Percentiles rank a stretch among this genome's conserved stretches.
phyloP scores from a whole-genome alignment of 345 rosid species.

The Ceriops tagal region DNA sequence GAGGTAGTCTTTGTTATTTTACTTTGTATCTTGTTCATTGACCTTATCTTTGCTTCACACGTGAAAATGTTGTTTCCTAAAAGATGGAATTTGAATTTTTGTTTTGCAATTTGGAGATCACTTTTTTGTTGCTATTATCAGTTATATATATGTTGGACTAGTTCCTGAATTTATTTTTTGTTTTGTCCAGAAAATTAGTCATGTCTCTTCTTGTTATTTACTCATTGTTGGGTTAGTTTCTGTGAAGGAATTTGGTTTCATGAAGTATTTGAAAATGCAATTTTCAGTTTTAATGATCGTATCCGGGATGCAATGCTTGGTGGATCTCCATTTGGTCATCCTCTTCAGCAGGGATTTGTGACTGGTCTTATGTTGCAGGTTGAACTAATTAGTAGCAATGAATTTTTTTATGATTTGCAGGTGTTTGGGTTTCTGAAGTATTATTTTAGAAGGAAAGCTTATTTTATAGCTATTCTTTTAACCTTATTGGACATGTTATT shows the following conservation, averaged over 20 bases:
- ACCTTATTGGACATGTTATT: neutral
- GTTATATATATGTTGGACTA: neutral
- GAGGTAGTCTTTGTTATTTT: slow-evolving; percentile 44
- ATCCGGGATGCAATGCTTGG: slow-evolving; percentile 95
- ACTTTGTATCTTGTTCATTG: neutral
- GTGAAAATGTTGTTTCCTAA: neutral
- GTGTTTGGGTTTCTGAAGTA: neutral
- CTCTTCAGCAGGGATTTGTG: slow-evolving; percentile 92
- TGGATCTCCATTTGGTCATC: slow-evolving; percentile 96
- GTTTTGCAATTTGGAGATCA: too few species aligned
- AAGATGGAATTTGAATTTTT: too few species aligned
- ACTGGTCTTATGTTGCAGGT: slow-evolving; percentile 90
- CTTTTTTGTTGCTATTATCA: too few species aligned
- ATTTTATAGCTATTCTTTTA: neutral
- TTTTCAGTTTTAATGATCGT: slow-evolving; percentile 88
- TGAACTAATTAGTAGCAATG: slow-evolving; percentile 5
- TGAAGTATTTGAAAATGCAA: slow-evolving; percentile 19
- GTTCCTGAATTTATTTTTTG: neutral
- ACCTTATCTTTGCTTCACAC: neutral
- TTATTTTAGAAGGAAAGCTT: neutral
- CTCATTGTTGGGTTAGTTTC: neutral
- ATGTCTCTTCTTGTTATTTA: slow-evolving; percentile 3
- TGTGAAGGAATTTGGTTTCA: slow-evolving; percentile 4
- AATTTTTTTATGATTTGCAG: neutral
- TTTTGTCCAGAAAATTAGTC: slow-evolving; percentile 1